Conservation (phyloP, 768 basidiomycete genomes). For the Lactarius sp. region DNA sequence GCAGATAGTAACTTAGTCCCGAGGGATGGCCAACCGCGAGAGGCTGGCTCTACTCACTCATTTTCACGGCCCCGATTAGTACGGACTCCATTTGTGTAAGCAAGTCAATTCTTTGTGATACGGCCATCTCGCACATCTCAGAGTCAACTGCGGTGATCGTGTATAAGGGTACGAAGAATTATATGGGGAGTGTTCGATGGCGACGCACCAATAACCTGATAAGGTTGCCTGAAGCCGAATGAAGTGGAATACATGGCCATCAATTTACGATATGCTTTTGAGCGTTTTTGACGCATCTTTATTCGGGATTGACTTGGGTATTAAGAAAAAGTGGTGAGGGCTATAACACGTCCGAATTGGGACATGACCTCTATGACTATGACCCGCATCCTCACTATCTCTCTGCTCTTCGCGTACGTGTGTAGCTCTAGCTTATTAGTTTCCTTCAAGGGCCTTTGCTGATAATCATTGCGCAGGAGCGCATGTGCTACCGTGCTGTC, state of each 20-base stretch:
- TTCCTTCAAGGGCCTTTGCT: neutral
- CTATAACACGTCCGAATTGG: slow-evolving; percentile 11
- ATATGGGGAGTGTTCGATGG: neutral
- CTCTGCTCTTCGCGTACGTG: slow-evolving; percentile 15
- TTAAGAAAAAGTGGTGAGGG: neutral
- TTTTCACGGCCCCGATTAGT: slow-evolving; percentile 84
- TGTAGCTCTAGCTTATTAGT: neutral
- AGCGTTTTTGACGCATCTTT: slow-evolving; percentile 89
- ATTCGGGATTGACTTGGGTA: neutral
- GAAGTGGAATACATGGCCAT: slow-evolving; percentile 85
- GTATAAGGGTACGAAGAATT: neutral
- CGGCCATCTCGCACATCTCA: slow-evolving; percentile 68
- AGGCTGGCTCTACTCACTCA: slow-evolving; percentile 58
- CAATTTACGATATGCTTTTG: slow-evolving; percentile 90
- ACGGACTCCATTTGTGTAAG: slow-evolving; percentile 68
- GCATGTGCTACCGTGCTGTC: slow-evolving; percentile 31
- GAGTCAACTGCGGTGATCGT: slow-evolving; percentile 61
- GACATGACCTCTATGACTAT: slow-evolving; percentile 10
- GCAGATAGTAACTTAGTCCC: slow-evolving; percentile 26
- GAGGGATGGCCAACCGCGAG: neutral
- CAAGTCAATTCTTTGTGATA: slow-evolving; percentile 69
- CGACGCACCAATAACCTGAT: slow-evolving; percentile 77
- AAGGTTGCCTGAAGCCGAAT: slow-evolving; percentile 91
- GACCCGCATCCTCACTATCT: slow-evolving; percentile 14
- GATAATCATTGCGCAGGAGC: slow-evolving; percentile 2